Evolutionary conservation across 768 basidiomycete genomes (phyloP), one percentile per base, ranked within the genome.

Genomic region (Amanita exitialis): DNA sequence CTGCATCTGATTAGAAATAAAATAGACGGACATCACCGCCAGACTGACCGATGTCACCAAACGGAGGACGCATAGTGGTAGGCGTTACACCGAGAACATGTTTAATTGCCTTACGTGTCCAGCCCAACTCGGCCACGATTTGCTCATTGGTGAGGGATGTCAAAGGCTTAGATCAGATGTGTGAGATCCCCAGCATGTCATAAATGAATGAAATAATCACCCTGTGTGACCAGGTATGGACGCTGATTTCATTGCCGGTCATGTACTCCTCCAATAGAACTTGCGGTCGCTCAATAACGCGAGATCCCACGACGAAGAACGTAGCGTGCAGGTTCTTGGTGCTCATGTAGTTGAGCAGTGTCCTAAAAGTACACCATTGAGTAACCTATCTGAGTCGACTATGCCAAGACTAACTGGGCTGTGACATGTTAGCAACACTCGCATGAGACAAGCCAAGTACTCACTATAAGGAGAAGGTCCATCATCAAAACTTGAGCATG

Each of bases 91-190:
- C 86, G 52, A 86, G 68, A 18, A 86, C 77, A 1, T 62, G 62
- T 66, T 86, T 82, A 70, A 98, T 94, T 47, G 83, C 81, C 66
- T 88, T 81, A 50, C 85, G 85, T 49, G 91, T 86, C 86, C 89
- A 97, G 46, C 90, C 93, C 34, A 98, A 73, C 67, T 97, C 93
- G 18, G 92, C 94, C 13, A 97, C 90, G 47, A 95, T 76, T 71
- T 95, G 75, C 61, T 77, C 82, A 58, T 78, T 96, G 38, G 88
- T 83, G 55, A 89, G 70, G 35, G 75, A 69, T 0, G 89, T 90
- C 50, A 82, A 72, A 21, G 74, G 73, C 83, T 83, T 36, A 49
- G 8, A 21, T 39, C 20, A 20, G 28, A 53, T 30, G 63, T 47
- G 47, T 49, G 18, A 49, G 25, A 35, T 7, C 20, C 16, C 27